Evolutionary conservation across 495 filamentous ascomycete genomes (phyloP).

Genomic region (Aspergillus baeticus): DNA sequence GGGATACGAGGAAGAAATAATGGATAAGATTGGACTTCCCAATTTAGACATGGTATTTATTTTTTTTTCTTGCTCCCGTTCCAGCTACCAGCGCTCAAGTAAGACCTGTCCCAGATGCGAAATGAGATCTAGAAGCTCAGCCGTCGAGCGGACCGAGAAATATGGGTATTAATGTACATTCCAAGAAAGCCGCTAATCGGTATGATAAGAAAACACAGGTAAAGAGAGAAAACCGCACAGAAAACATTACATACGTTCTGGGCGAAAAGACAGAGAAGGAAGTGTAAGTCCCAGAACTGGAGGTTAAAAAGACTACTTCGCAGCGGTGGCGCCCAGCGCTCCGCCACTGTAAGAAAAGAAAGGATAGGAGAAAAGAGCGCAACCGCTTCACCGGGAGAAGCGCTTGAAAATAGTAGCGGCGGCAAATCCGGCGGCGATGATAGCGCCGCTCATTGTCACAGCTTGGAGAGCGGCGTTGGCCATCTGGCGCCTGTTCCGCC

Average conservation of each 20-base stretch:
- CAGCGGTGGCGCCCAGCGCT: conserved; percentile 19
- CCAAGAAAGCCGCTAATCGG: background rate
- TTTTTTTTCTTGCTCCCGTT: too few relatives aligned
- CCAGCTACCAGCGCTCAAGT: too few relatives aligned
- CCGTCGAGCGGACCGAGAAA: too few relatives aligned
- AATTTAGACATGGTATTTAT: too few relatives aligned
- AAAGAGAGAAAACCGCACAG: conserved; percentile 10
- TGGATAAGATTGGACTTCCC: too few relatives aligned
- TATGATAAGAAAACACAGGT: background rate
- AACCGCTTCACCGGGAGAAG: conserved; percentile 32
- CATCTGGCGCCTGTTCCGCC: conserved; percentile 62
- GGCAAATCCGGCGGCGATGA: conserved; percentile 40
- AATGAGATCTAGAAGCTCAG: too few relatives aligned
- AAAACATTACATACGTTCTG: background rate
- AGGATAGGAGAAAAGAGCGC: background rate
- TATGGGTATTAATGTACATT: background rate
- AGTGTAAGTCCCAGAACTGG: background rate
- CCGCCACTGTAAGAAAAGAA: conserved; percentile 14
- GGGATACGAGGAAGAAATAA: too few relatives aligned
- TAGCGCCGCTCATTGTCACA: conserved; percentile 48
- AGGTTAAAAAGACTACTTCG: background rate
- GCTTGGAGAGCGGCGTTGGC: conserved; percentile 54
- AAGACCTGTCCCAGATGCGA: too few relatives aligned
- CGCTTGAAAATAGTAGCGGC: conserved; percentile 44
- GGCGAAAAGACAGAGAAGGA: background rate